Base-by-base conservation (phyloP, 306 rosid genomes). In the Fragaria nilgerrensis region DNA sequence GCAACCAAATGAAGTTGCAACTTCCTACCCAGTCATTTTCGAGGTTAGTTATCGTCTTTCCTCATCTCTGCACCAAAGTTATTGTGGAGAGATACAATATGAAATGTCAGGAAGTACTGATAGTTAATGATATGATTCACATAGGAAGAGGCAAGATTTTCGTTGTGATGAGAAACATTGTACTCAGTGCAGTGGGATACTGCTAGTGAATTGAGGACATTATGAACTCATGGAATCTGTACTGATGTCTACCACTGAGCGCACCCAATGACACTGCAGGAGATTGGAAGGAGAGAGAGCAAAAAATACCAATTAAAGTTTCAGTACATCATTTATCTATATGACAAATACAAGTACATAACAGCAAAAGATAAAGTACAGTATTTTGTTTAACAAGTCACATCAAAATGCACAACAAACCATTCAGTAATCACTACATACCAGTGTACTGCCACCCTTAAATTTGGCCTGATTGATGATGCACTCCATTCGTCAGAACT, bases 401-500 rank as follows among this genome's bases (percentile, higher is more conserved):
- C 3, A 55, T 22, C 62, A 5, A 55, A 19, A 20, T 20, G 23
- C 22, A 55, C 62, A 55, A 55, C 29, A 36, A 34, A 23, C 39
- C 52, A 68, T 45, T 11, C 49, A 15, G 56, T 44, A 13, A 36
- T 74, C 5, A 9, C 48, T 49, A 36, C 79, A 9, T 73, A 79
- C 84, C 83, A 79, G 73, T 12, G 70, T 79, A 75, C 45, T 79
- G 68, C 77, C 78, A 34, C 36, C 36, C 73, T 37, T 59, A 56
- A 34, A 63, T 77, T 84, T 58, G 75, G 79, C 52, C 25, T 49
- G 52, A 84, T 77, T 34, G 82, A 84, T 15, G 80, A 80, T 58
- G 84, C 84, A 29, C 69, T 66, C 87, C 87, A 80, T 41, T 82
- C 86, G 69, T 70, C 82, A 32, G 61, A 74, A 72, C 75, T 73